Evolutionary conservation across 805 yeast genomes (phyloP).

Genomic region (Candida ovalis): DNA sequence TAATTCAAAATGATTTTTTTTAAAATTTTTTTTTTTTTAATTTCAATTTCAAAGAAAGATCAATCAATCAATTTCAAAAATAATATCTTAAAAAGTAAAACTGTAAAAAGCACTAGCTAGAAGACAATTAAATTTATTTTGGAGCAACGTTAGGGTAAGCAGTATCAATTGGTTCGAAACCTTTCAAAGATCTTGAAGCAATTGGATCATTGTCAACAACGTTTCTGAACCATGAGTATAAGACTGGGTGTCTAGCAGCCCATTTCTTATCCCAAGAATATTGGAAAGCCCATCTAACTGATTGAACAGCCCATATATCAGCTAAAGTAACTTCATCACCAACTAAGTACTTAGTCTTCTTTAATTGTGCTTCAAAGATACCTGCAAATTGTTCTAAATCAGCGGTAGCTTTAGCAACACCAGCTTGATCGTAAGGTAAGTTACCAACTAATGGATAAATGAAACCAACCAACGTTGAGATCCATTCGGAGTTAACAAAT

Average conservation of each 20-base stretch:
- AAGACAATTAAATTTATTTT: neutral
- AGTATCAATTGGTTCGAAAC: conserved; percentile 1
- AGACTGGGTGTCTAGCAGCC: conserved; percentile 41
- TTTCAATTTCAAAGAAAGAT: too few relatives aligned
- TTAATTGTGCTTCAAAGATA: conserved; percentile 32
- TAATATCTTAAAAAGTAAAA: neutral
- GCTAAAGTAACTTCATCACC: conserved; percentile 36
- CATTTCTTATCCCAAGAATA: conserved; percentile 35
- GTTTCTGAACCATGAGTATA: conserved; percentile 43
- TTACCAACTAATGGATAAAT: conserved; percentile 59
- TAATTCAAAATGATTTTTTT: too few relatives aligned
- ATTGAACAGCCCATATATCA: conserved; percentile 34
- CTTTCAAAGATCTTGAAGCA: conserved; percentile 6
- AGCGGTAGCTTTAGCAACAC: conserved; percentile 15
- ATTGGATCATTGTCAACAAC: conserved; percentile 31
- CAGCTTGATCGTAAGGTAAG: conserved; percentile 65
- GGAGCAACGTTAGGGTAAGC: conserved; percentile 1
- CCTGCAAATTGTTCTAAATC: conserved; percentile 6
- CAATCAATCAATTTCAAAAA: neutral
- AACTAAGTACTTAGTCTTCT: conserved; percentile 33
- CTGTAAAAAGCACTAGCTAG: neutral
- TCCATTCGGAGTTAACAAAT: conserved; percentile 61
- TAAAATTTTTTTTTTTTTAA: too few relatives aligned
- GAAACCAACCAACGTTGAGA: conserved; percentile 41
- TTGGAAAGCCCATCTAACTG: conserved; percentile 37